phyloP scores from a whole-genome alignment of 345 rosid genomes.

The Ceriops decandra region DNA sequence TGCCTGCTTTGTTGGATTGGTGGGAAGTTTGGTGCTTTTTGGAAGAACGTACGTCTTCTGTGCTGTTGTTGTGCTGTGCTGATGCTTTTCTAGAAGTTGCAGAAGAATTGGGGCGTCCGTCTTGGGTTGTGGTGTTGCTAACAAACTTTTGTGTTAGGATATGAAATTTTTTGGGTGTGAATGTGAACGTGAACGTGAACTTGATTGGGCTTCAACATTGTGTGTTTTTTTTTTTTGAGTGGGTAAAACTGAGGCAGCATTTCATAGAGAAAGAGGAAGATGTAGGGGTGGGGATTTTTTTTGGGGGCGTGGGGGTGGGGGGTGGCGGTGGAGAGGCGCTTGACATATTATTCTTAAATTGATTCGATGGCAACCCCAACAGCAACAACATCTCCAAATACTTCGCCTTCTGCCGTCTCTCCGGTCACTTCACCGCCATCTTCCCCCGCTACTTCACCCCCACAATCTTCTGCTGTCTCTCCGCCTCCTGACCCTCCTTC shows the following conservation, averaged over 20 bases:
- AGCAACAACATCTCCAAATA: slow-evolving; percentile 45
- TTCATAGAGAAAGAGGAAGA: too few relatives aligned
- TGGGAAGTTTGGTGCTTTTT: slow-evolving; percentile 34
- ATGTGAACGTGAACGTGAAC: too few relatives aligned
- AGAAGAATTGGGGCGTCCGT: slow-evolving; percentile 1
- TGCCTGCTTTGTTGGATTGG: slow-evolving; percentile 29
- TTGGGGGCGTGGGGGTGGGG: too few relatives aligned
- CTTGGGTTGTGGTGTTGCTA: too few relatives aligned
- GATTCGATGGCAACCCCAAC: slow-evolving; percentile 50
- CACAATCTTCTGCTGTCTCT: slow-evolving; percentile 19
- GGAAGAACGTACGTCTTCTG: slow-evolving; percentile 9
- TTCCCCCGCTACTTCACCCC: slow-evolving; percentile 26
- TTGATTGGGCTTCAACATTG: too few relatives aligned
- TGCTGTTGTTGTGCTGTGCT: too few relatives aligned
- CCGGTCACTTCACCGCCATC: slow-evolving; percentile 36
- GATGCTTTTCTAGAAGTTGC: slow-evolving; percentile 3
- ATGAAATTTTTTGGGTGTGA: too few relatives aligned
- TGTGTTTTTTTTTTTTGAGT: too few relatives aligned
- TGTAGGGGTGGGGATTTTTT: too few relatives aligned
- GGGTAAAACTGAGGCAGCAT: too few relatives aligned
- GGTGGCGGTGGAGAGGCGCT: too few relatives aligned
- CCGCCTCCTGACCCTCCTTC: slow-evolving; percentile 21
- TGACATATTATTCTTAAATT: background rate
- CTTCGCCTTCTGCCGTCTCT: slow-evolving; percentile 45
- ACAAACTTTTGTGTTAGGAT: too few relatives aligned